Evolutionary conservation across 2,329 filamentous ascomycete species (phyloP), one percentile per base, ranked within the genome.

Genomic region (Zymoseptoria tritici): DNA sequence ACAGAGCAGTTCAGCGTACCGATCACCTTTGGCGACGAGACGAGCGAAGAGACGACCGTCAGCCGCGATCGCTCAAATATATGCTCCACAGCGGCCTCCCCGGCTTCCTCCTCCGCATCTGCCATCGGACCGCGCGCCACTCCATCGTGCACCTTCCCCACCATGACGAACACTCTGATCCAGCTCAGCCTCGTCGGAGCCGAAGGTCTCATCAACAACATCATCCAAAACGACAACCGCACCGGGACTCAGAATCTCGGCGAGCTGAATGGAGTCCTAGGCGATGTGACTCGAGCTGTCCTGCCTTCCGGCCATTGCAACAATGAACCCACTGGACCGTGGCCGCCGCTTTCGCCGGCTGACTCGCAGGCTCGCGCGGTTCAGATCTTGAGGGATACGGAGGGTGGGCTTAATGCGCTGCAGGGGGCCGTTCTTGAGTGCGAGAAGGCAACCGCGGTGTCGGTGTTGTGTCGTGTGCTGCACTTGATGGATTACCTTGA

Each of bases 191-290:
- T 63, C 9, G 52, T 54, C 26, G 50, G 51, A 13, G 51, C 61
- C 6, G 56, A 61, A 36, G 57, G 52, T n/a, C 49, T 62, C n/a
- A 62, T 64, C 58, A 55, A 58, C 49, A 55, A 55, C 54, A 60
- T 64, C 26, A 49, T 55, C 5, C 57, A 62, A 21, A 53, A 49
- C 9, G 60, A 62, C 54, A 60, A 62, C 26, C 54, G 53, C 49
- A 59, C 60, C 42, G 62, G 56, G 9, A 54, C 36, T 3, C 52
- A 58, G 26, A 58, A 62, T 36, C 60, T 62, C n/a, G 60, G 60
- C 1, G 36, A 64, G 50, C 51, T 62, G 6, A 62, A 62, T 24
- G 62, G 60, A 9, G 56, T 54, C 36, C 52, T 64, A 2, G 60
- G 58, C 20, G 60, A 64, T 49, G 53, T 62, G 13, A 57, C 56